Base-by-base conservation (phyloP, 257 asterid species). In the Forsythia suspensa region DNA sequence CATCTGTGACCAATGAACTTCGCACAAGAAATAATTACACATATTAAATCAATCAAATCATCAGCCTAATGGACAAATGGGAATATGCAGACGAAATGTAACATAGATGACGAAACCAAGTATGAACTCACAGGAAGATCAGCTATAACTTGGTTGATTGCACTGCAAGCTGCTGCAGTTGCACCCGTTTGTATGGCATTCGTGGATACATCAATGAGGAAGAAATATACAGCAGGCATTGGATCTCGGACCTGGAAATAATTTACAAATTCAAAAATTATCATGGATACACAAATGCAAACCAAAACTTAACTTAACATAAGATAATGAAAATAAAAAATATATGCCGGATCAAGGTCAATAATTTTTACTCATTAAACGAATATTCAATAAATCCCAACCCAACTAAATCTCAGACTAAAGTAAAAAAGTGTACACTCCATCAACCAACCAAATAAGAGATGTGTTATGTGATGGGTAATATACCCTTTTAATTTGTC, bases 131-230 rank as follows among this genome's bases (percentile, higher is more conserved):
- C 99, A 76, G 99, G 99, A 88, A 96, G 97, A 92, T 96, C 98
- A 24, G 90, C 83, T 85, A 96, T 89, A 76, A 96, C 96, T 96
- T 96, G 99, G 89, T 86, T 92, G 79, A 96, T 94, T 59, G 99
- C 99, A 82, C 97, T 92, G 83, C 99, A 96, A 73, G 99, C 97
- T 48, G 98, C 98, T 6, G 98, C 99, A 76, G 99, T 91, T 71
- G 99, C 97, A 84, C 98, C 99, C 21, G 98, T 96, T 93, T 96
- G 97, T 82, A 93, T 75, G 67, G 99, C 95, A 67, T 92, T 91
- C 96, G 91, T 88, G 75, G 99, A 96, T 78, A 94, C 99, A 80
- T 96, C 99, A 83, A 96, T 84, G 38, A 96, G 89, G 91, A 96
- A 96, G 92, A 94, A 94, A 76, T 85, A 96, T 71, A 94, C 95